Base-by-base conservation (phyloP, 352 stramenopile genomes). In the Phytophthora pseudosyringae region DNA sequence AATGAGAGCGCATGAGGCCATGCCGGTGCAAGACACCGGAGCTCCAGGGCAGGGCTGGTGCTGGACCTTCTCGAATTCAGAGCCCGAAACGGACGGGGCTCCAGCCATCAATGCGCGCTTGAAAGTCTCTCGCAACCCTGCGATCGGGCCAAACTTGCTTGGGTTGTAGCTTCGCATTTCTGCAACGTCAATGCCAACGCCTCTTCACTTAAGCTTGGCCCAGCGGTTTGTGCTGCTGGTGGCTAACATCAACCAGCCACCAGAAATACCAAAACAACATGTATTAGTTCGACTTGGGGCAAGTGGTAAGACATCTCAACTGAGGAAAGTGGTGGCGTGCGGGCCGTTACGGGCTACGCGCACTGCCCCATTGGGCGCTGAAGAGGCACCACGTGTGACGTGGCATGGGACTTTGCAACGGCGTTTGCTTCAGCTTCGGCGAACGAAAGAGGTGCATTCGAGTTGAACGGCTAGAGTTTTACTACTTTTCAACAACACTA, bases 91-190 rank as follows among this genome's bases (percentile, higher is more conserved):
- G 55, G 59, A 69, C 52, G 26, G 18, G 10, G 40, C 29, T 59
- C 50, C 32, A 67, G 35, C 60, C 44, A 59, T 57, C 55, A 64
- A 56, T 49, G 33, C n/a, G 1, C 28, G 10, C 10, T 38, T 46
- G 3, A 28, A 41, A 71, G 56, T 71, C 56, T 66, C 48, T 70
- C 25, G 28, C 44, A 45, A 52, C 51, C 3, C 4, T 62, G 63
- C 47, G 48, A 71, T 57, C 29, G 16, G 28, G 29, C 39, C 18
- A 43, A 52, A 64, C 38, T 47, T 53, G 39, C 31, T 60, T 44
- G 31, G 4, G 10, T 51, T 59, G 56, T n/a, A 62, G 29, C 49
- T 56, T 71, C 64, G 35, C 64, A 71, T 61, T 47, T 26, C 41
- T 8, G 32, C 43, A 68, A 55, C 44, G 32, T 18, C 50, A 66